A percentile compares a stretch with the other conserved stretches of the same genome.
These are phyloP conservation scores for Hymenoscyphus occultus DNA, from an alignment of 2,329 filamentous ascomycete genomes.

Conservation along the genomic window DNA sequence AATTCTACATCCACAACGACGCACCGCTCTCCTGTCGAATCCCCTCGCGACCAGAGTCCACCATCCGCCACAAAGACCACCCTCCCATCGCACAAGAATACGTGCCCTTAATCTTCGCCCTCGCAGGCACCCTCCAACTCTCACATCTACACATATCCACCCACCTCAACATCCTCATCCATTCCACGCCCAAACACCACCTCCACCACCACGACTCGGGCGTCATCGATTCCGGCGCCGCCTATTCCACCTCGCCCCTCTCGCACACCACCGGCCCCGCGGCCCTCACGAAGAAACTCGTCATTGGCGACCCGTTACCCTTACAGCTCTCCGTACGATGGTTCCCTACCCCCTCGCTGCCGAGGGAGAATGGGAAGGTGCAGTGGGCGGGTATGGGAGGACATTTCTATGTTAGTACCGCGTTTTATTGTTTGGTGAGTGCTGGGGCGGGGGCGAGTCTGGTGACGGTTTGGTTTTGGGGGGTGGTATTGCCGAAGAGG, in stretches of 20 bases:
- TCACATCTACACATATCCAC: constrained; percentile 90
- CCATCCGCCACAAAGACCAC: constrained; percentile 41
- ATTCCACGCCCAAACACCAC: constrained; percentile 59
- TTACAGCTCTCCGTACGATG: constrained; percentile 79
- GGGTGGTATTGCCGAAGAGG: constrained; percentile 53
- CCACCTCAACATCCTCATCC: constrained; percentile 84
- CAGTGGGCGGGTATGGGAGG: constrained; percentile 65
- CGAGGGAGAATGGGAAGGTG: constrained; percentile 62
- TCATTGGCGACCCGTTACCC: constrained; percentile 83
- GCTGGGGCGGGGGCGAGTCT: constrained; percentile 53
- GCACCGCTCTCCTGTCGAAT: constrained; percentile 89
- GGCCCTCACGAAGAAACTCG: constrained; percentile 57
- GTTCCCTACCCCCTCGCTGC: constrained; percentile 74
- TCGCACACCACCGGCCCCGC: constrained; percentile 50
- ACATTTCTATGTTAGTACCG: constrained; percentile 60
- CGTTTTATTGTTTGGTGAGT: constrained; percentile 60
- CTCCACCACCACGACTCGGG: constrained; percentile 65
- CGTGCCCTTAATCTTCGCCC: constrained; percentile 81
- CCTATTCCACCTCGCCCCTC: constrained; percentile 77
- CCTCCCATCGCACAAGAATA: constrained; percentile 50
- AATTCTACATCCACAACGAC: constrained; percentile 98
- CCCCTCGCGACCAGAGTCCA: constrained; percentile 66
- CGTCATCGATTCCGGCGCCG: constrained; percentile 81
- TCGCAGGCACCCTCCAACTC: constrained; percentile 84
- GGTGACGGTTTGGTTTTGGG: constrained; percentile 58